These are phyloP conservation scores for Phoma herbarum DNA, from an alignment of 2,329 filamentous ascomycete genomes.

Conservation along the genomic window DNA sequence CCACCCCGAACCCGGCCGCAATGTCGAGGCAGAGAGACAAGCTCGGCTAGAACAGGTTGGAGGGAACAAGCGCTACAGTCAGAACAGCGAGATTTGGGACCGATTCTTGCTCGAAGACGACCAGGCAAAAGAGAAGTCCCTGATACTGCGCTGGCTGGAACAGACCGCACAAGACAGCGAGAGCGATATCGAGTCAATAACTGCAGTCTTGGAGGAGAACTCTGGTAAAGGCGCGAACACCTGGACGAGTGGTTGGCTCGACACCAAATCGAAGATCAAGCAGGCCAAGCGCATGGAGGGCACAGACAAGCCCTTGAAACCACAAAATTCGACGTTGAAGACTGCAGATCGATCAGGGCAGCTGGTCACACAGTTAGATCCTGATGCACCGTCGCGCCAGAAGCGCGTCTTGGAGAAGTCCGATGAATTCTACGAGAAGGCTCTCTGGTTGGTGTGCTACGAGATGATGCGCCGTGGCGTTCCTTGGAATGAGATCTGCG, in stretches of 20 bases:
- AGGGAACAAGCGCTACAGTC: conserved; percentile 60
- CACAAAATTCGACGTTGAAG: conserved; percentile 58
- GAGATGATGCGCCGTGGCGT: conserved; percentile 90
- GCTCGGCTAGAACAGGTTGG: conserved; percentile 44
- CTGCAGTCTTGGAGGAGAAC: conserved; percentile 73
- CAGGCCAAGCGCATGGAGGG: conserved; percentile 79
- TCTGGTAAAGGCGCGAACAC: conserved; percentile 71
- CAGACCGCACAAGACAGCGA: conserved; percentile 73
- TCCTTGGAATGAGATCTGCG: conserved; percentile 74
- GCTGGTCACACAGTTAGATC: conserved; percentile 87
- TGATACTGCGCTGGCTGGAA: conserved; percentile 87
- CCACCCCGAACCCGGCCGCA: conserved; percentile 52
- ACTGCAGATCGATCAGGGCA: conserved; percentile 61
- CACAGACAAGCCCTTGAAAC: conserved; percentile 38
- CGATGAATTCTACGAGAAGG: conserved; percentile 87
- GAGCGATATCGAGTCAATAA: conserved; percentile 77
- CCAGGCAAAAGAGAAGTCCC: conserved; percentile 77
- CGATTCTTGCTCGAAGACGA: conserved; percentile 78
- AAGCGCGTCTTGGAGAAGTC: conserved; percentile 77
- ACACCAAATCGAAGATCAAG: conserved; percentile 91
- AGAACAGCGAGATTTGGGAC: conserved; percentile 71
- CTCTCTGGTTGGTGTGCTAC: conserved; percentile 93
- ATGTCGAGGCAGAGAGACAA: conserved; percentile 45
- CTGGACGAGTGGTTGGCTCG: conserved; percentile 89
- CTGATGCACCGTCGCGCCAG: conserved; percentile 86